phyloP scores from a whole-genome alignment of 495 filamentous ascomycete species.

The Bombardia bombarda region DNA sequence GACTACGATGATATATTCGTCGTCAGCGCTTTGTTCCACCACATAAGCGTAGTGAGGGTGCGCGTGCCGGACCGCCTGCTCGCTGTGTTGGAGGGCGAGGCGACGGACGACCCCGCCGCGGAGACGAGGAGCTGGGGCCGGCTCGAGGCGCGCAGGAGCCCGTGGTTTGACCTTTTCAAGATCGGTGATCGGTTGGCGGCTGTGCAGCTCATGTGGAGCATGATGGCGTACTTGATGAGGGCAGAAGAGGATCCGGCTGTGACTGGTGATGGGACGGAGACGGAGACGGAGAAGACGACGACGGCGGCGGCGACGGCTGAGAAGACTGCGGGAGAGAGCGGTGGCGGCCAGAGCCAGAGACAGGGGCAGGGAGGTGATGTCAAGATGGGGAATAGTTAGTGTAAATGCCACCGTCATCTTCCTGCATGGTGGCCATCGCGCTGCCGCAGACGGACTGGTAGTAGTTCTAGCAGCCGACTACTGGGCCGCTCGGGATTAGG shows the following conservation, averaged over 20 bases:
- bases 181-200: conserved; percentile 60
- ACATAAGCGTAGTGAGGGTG: conserved; percentile 66
- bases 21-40: conserved; percentile 74
- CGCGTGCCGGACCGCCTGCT: conserved; percentile 63
- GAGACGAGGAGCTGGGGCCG: conserved; percentile 38
- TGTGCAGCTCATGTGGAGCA: conserved; percentile 64
- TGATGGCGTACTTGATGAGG: conserved; percentile 67
- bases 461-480: too few relatives aligned
- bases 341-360: too few relatives aligned
- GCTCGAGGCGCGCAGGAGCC: conserved; percentile 57
- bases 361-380: too few relatives aligned
- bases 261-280: too few relatives aligned
- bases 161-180: conserved; percentile 73
- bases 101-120: conserved; percentile 10
- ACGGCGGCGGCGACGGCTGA: too few relatives aligned
- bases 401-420: too few relatives aligned
- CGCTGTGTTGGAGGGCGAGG: conserved; percentile 36
- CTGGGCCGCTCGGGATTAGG: too few relatives aligned
- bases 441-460: too few relatives aligned
- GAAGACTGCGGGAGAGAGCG: too few relatives aligned
- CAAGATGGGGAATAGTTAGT: too few relatives aligned
- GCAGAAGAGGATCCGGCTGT: conserved; percentile 21
- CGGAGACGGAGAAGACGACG: too few relatives aligned
- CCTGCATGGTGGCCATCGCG: too few relatives aligned
- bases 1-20: conserved; percentile 67